Conservation (phyloP, 2,329 filamentous ascomycete species). For the Chalaropsis thielavioides region DNA sequence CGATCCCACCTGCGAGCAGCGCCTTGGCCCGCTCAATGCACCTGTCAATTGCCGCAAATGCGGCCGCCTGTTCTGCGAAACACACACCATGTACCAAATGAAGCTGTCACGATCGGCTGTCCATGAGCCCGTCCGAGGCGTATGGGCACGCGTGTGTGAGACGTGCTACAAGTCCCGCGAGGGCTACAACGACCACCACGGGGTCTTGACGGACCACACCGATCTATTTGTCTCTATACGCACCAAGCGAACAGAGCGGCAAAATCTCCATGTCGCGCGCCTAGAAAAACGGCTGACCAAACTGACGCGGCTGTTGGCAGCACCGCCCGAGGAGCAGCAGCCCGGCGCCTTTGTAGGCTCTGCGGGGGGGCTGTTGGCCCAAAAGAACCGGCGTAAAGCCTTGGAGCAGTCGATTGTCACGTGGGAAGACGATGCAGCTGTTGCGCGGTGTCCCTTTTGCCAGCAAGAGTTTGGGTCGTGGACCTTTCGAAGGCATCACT, state of each 20-base stretch:
- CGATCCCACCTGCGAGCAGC: constrained; percentile 72
- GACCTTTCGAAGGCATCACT: constrained; percentile 87
- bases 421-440: constrained; percentile 82
- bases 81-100: constrained; percentile 99
- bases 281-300: constrained; percentile 86
- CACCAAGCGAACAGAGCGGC: constrained; percentile 65
- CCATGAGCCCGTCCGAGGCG: constrained; percentile 77
- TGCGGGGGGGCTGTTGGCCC: constrained; percentile 47
- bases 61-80: constrained; percentile 85
- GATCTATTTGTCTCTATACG: constrained; percentile 55
- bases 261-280: constrained; percentile 73
- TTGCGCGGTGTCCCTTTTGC: constrained; percentile 78
- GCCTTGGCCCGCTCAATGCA: constrained; percentile 63
- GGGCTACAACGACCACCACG: constrained; percentile 82
- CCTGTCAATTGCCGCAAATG: constrained; percentile 89
- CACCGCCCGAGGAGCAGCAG: constrained; percentile 52
- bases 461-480: constrained; percentile 91
- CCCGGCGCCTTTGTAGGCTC: constrained; percentile 30
- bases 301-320: constrained; percentile 68
- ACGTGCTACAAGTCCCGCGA: constrained; percentile 97
- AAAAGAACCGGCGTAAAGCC: constrained; percentile 61
- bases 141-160: constrained; percentile 93
- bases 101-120: constrained; percentile 79
- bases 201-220: constrained; percentile 57
- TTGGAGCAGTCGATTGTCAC: constrained; percentile 86